Evolutionary conservation across 2,329 filamentous ascomycete genomes (phyloP), one percentile per base, ranked within the genome.

Genomic region (Nemania bipapillata): DNA sequence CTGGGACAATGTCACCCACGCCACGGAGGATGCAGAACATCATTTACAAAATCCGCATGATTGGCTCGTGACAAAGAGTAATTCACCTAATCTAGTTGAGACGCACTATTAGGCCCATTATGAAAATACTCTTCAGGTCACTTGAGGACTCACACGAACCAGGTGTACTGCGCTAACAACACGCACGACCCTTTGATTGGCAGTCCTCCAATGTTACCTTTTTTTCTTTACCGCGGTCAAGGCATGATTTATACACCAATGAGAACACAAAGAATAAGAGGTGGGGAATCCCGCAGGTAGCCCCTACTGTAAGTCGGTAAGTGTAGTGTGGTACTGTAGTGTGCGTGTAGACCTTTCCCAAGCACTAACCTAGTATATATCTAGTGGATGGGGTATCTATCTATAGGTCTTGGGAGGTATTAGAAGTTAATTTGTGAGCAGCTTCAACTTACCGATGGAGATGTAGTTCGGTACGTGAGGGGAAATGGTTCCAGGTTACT

Each of bases 11-110:
- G 35, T 40, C 32, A 55, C 55, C 49, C 59, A 63, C 58, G 32
- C 60, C 54, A 53, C 59, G 40, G 40, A 55, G 32, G n/a, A 53
- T 47, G 30, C 40, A 58, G 47, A 60, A 53, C 42, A 63, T 12
- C 53, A 30, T 45, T 26, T 28, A 47, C 28, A 40, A 28, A 37
- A 37, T 52, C 26, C 37, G 12, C 32, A 22, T 63, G 42, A 49
- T 64, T 64, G 35, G 30, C 26, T 40, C 37, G 32, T 64, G 59
- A 63, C 57, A 61, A 58, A 50, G 49, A 68, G 50, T 22, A 52
- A 30, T 50, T 26, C 20, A 45, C 9, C n/a, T 17, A 59, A 66
- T 55, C 30, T 66, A 55, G 47, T 62, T 47, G 63, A 69, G 53
- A 65, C 54, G 12, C 17, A 26, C n/a, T 47, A 49, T 24, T 26